A percentile compares a stretch with the other conserved stretches of the same genome.
These are phyloP conservation scores for Phytophthora cactorum DNA, from an alignment of 352 stramenopile genomes.

Conservation along the genomic window DNA sequence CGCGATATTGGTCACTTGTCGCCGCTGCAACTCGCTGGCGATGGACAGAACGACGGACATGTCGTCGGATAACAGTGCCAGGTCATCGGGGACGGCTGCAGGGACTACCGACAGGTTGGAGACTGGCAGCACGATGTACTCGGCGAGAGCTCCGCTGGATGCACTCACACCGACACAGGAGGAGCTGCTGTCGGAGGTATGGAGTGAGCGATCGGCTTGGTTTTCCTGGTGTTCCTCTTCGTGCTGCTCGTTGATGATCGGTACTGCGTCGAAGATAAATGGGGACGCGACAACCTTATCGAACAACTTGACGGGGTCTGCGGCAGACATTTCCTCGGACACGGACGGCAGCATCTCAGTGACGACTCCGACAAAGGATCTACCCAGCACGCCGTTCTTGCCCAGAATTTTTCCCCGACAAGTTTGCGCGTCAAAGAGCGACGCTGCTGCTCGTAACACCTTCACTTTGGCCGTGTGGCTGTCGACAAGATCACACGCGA, in stretches of 20 bases:
- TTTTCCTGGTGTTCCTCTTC: conserved; percentile 9
- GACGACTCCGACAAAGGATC: conserved; percentile 47
- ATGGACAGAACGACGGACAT: conserved; percentile 46
- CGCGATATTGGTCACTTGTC: conserved; percentile 33
- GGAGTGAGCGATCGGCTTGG: not conserved
- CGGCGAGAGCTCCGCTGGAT: conserved; percentile 38
- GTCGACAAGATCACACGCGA: conserved; percentile 35
- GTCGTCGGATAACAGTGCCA: conserved; percentile 53
- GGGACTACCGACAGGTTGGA: conserved; percentile 43
- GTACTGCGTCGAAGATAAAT: conserved; percentile 13
- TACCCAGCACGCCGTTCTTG: conserved; percentile 51
- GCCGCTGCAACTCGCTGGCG: conserved; percentile 31
- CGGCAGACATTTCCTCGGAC: conserved; percentile 2
- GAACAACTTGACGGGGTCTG: conserved; percentile 23
- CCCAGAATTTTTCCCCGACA: conserved; percentile 41
- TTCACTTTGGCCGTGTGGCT: conserved; percentile 42
- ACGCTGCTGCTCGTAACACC: conserved; percentile 41
- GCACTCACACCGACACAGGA: conserved; percentile 45
- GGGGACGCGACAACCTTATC: conserved; percentile 46
- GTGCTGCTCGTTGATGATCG: not conserved
- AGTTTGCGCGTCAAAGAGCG: conserved; percentile 39
- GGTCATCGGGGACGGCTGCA: conserved; percentile 39
- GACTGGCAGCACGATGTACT: conserved; percentile 52
- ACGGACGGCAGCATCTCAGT: conserved; percentile 20
- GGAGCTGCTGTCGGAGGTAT: not conserved